A percentile compares a stretch with the other conserved stretches of the same genome.
Conservation (phyloP, 352 stramenopile genomes). For the Phytopythium kandeliae region DNA sequence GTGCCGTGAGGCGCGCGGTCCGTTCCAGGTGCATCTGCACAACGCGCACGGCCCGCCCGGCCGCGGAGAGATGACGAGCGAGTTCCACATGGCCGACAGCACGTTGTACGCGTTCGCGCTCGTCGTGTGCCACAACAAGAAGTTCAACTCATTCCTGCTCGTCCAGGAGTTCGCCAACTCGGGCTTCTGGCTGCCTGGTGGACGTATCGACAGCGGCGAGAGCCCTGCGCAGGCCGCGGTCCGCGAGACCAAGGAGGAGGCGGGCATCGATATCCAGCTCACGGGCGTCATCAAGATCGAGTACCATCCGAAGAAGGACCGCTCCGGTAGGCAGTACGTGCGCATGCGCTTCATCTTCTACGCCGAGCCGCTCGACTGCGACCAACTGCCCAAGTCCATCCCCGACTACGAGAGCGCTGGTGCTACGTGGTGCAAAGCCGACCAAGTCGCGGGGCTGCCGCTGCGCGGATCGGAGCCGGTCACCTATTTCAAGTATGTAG, state of each 20-base stretch:
- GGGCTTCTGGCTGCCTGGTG: conserved; percentile 78
- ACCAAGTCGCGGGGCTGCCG: conserved; percentile 62
- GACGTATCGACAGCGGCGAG: conserved; percentile 73
- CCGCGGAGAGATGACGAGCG: conserved; percentile 72
- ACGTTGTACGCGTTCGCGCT: conserved; percentile 80
- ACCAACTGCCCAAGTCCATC: conserved; percentile 81
- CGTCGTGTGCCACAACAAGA: conserved; percentile 79
- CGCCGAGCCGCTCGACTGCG: conserved; percentile 66
- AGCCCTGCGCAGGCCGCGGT: conserved; percentile 70
- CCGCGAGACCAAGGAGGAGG: conserved; percentile 84
- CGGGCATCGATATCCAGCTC: conserved; percentile 73
- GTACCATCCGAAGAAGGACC: conserved; percentile 81
- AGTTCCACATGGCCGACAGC: conserved; percentile 72
- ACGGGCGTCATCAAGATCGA: conserved; percentile 79
- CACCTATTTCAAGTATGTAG: conserved; percentile 73
- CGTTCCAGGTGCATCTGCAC: conserved; percentile 84
- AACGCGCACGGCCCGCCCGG: conserved; percentile 78
- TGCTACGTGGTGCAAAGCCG: conserved; percentile 66
- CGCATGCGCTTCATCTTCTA: conserved; percentile 87
- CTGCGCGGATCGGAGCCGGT: conserved; percentile 69
- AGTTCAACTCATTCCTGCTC: conserved; percentile 78
- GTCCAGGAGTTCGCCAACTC: conserved; percentile 86
- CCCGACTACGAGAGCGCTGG: conserved; percentile 84
- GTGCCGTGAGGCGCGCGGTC: conserved; percentile 56
- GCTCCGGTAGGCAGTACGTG: conserved; percentile 60